Evolutionary conservation across 768 basidiomycete species (phyloP), one percentile per base, ranked within the genome.

Genomic region (Crassisporium funariophilum): DNA sequence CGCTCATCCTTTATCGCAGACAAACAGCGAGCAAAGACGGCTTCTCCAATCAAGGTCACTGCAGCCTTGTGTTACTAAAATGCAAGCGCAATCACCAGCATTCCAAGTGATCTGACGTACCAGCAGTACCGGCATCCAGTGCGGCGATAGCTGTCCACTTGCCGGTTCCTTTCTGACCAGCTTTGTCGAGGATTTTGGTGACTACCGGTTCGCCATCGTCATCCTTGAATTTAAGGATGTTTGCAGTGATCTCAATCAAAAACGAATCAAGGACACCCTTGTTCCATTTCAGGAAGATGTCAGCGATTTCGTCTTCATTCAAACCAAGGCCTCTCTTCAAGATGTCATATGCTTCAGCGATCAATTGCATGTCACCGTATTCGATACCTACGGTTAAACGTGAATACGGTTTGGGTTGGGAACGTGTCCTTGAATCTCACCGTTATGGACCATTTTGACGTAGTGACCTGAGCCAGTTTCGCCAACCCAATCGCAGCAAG

Each of bases 401-500:
- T 51, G 35, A n/a, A n/a, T 95, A 24, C 33, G 24, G 41, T 47
- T 38, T 37, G 43, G 15, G 16, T 22, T 51, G 35, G 59, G 36
- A 35, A 52, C 40, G 27, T 41, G 47, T 36, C 46, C 31, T 29
- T 11, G 42, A 16, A 36, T 19, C 64, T 61, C 67, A 86, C 91
- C 91, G 49, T 93, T 92, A 77, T 99, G 95, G 52, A 99, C 95
- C 95, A 99, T 98, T 79, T 99, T 99, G 71, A 99, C 95, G 70
- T 98, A 99, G 78, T 98, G 95, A 22, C 93, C 95, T 38, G 91
- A 77, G 49, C 94, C 97, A 52, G 85, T 87, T 71, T 95, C 90
- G 36, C 97, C 97, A 59, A 99, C 95, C 97, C 97, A 99, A 75
- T 99, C 97, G 67, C 95, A 98, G 78, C 97, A 99, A 23, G 97